These are phyloP conservation scores for Plasmodium chabaudi DNA, from an alignment of 169 alveolate species.

Conservation along the genomic window DNA sequence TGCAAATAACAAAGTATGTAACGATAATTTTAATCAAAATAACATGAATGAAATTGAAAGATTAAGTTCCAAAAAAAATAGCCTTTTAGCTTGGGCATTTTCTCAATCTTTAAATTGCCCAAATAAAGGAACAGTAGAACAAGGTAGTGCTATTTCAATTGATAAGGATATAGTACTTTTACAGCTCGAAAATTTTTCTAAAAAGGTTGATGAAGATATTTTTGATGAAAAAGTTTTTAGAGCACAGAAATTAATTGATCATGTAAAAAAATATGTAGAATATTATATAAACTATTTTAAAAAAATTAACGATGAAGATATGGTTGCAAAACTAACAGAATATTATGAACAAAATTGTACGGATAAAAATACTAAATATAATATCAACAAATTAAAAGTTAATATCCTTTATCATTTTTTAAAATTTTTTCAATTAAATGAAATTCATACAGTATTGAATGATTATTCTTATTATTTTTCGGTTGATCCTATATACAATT, in stretches of 20 bases:
- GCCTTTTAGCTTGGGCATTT: too few relatives aligned
- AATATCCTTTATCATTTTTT: slow-evolving; percentile 41
- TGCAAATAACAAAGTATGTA: neutral
- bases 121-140: too few relatives aligned
- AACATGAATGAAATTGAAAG: neutral
- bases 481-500: slow-evolving; percentile 12
- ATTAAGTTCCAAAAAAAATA: neutral
- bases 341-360: slow-evolving; percentile 39
- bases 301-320: slow-evolving; percentile 30
- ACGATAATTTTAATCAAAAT: neutral
- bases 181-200: slow-evolving; percentile 41
- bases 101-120: too few relatives aligned
- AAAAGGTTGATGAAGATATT: slow-evolving; percentile 68
- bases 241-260: slow-evolving; percentile 72
- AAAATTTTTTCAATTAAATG: slow-evolving; percentile 64
- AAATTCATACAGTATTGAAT: slow-evolving; percentile 20
- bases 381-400: slow-evolving; percentile 58
- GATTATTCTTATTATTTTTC: slow-evolving; percentile 69
- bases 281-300: slow-evolving; percentile 52
- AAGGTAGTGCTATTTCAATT: neutral
- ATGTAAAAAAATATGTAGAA: slow-evolving; percentile 55
- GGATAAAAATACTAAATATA: slow-evolving; percentile 43
- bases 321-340: slow-evolving; percentile 24
- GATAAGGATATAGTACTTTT: slow-evolving; percentile 38
- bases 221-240: slow-evolving; percentile 64